phyloP scores from a whole-genome alignment of 139 green algal genomes.

The Picochlorum sp. region DNA sequence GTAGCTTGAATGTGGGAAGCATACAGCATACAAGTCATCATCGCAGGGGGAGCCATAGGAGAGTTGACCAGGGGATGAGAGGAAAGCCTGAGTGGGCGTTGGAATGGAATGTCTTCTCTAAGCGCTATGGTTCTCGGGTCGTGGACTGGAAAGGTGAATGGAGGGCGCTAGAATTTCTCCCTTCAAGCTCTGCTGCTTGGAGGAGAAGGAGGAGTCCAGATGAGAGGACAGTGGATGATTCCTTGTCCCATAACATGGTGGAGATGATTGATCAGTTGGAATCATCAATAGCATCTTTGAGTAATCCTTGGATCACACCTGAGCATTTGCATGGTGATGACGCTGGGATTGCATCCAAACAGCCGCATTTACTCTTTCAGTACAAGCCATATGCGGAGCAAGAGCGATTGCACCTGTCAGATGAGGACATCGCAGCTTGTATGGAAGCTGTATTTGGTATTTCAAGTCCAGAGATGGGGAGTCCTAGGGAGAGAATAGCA shows the following conservation, averaged over 20 bases:
- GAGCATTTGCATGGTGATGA: not conserved
- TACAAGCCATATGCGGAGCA: slow-evolving; percentile 44
- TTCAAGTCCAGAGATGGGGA: not conserved
- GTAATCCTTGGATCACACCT: not conserved
- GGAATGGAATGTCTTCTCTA: not conserved
- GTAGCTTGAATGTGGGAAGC: too few relatives aligned
- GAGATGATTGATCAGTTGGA: not conserved
- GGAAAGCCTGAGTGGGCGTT: not conserved
- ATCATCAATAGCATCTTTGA: not conserved
- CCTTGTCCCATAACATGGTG: not conserved
- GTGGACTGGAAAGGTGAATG: not conserved
- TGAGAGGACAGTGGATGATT: too few relatives aligned
- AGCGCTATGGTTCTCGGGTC: not conserved
- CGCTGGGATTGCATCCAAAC: not conserved
- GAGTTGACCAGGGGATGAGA: not conserved
- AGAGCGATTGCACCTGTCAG: slow-evolving; percentile 21
- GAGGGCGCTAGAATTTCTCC: too few relatives aligned
- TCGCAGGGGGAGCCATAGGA: not conserved
- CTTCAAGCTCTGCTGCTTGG: too few relatives aligned
- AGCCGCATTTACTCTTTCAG: slow-evolving; percentile 30
- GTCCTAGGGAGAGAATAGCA: not conserved
- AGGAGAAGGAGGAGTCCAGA: too few relatives aligned
- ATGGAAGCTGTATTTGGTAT: slow-evolving; percentile 39
- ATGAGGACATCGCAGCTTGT: slow-evolving; percentile 34
- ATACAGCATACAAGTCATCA: too few relatives aligned